A percentile compares a stretch with the other conserved stretches of the same genome.
phyloP scores from a whole-genome alignment of 1,284 basidiomycete genomes.

The Boletus sp. region DNA sequence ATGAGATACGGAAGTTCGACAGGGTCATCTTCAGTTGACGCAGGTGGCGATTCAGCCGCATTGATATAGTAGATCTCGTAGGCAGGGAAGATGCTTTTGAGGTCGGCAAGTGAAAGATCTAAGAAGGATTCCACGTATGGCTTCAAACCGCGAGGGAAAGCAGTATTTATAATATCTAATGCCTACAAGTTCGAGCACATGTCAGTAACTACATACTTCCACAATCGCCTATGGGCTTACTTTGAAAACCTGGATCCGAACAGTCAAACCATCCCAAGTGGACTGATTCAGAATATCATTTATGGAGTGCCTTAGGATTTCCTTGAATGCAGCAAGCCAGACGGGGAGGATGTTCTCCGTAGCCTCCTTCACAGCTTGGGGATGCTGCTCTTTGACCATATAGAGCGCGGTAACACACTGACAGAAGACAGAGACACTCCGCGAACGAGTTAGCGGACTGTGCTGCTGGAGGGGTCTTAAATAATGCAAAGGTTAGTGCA shows the following conservation, averaged over 20 bases:
- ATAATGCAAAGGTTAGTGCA: conserved; percentile 1
- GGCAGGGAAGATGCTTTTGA: conserved; percentile 60
- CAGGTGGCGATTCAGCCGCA: conserved; percentile 50
- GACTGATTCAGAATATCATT: conserved; percentile 53
- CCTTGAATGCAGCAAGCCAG: conserved; percentile 86
- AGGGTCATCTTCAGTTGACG: conserved; percentile 72
- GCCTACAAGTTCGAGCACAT: conserved; percentile 44
- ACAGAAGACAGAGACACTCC: conserved; percentile 84
- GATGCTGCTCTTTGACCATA: conserved; percentile 93
- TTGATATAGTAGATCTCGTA: conserved; percentile 71
- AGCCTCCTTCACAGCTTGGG: conserved; percentile 81
- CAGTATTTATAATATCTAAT: conserved; percentile 68
- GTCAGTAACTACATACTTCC: neutral
- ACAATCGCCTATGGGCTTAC: conserved; percentile 38
- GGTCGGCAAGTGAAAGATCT: conserved; percentile 58
- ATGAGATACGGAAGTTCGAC: conserved; percentile 75
- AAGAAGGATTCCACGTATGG: conserved; percentile 62
- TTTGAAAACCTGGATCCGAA: conserved; percentile 78
- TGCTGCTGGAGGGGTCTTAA: conserved; percentile 49
- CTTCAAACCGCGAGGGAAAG: conserved; percentile 68
- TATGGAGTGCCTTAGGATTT: conserved; percentile 64
- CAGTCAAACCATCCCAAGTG: conserved; percentile 75
- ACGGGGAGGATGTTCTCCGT: conserved; percentile 76
- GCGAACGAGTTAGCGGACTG: conserved; percentile 74
- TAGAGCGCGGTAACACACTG: conserved; percentile 87